A percentile compares a stretch with the other conserved stretches of the same genome.
phyloP scores from a whole-genome alignment of 441 rosid species.

The Theobroma grandiflorum region DNA sequence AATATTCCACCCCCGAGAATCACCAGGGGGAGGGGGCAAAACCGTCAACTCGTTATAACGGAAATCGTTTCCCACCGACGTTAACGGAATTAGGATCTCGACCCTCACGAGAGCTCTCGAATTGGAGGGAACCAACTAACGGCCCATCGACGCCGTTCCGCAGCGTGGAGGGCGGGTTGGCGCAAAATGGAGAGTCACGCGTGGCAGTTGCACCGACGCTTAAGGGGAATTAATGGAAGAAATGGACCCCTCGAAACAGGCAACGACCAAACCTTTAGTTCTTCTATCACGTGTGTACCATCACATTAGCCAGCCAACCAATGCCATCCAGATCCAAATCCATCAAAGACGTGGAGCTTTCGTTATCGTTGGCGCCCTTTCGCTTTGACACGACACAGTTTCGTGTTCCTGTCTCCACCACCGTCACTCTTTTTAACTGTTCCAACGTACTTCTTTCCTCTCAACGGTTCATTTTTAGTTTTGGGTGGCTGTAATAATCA shows the following conservation, averaged over 20 bases:
- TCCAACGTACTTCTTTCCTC: neutral
- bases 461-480: too few relatives aligned
- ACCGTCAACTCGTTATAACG: neutral
- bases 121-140: conserved; percentile 4
- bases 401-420: neutral
- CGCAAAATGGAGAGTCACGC: neutral
- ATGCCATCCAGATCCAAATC: neutral
- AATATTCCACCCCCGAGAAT: neutral
- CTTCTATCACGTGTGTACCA: neutral
- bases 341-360: neutral
- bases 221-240: neutral
- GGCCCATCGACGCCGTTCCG: neutral
- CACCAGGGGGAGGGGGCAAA: conserved; percentile 20
- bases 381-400: neutral
- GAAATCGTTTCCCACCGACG: conserved; percentile 19
- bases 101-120: neutral
- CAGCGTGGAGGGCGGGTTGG: neutral
- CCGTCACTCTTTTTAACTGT: neutral
- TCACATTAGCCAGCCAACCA: neutral
- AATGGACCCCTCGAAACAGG: neutral
- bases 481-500: conserved; percentile 4
- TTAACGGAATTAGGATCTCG: conserved; percentile 6
- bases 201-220: conserved; percentile 12
- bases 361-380: conserved; percentile 3
- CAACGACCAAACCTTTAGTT: neutral